A percentile compares a stretch with the other conserved stretches of the same genome.
Evolutionary conservation across 176 grass and related monocot species (phyloP).

Genomic region (Paspalum notatum): DNA sequence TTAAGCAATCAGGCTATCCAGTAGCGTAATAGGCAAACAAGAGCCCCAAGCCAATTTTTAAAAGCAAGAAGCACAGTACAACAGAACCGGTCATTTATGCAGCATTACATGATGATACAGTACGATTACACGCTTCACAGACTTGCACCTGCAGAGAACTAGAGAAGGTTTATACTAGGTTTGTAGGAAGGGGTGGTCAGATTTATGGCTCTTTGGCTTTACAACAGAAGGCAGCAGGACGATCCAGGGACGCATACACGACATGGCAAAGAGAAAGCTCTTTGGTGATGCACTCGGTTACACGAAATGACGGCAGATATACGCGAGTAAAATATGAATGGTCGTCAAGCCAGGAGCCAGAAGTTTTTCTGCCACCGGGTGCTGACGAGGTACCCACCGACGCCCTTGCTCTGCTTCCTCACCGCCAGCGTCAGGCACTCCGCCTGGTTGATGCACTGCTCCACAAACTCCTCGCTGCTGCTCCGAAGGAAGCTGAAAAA

Average conservation of each 20-base stretch:
- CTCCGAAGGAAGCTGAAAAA: slow-evolving; percentile 63
- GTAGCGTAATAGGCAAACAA: not conserved
- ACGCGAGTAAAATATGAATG: slow-evolving; percentile 37
- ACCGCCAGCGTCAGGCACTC: slow-evolving; percentile 90
- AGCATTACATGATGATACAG: slow-evolving; percentile 24
- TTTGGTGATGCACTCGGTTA: slow-evolving; percentile 12
- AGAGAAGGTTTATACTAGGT: too few species aligned
- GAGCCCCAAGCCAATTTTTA: not conserved
- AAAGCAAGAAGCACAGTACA: not conserved
- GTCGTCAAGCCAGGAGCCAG: slow-evolving; percentile 79
- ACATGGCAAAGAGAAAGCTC: not conserved
- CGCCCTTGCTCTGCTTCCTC: slow-evolving; percentile 78
- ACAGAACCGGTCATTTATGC: slow-evolving; percentile 15
- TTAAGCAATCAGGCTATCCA: not conserved
- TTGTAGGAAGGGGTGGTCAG: slow-evolving; percentile 42
- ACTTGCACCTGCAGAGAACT: too few species aligned
- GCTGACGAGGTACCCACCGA: slow-evolving; percentile 86
- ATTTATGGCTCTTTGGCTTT: slow-evolving; percentile 47
- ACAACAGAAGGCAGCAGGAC: slow-evolving; percentile 27
- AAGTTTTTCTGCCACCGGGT: slow-evolving; percentile 98
- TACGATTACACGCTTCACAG: slow-evolving; percentile 6
- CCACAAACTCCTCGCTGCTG: slow-evolving; percentile 79
- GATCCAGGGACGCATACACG: slow-evolving; percentile 28
- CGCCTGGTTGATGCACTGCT: slow-evolving; percentile 84
- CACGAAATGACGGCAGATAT: slow-evolving; percentile 24